Evolutionary conservation across 2,329 filamentous ascomycete genomes (phyloP), one percentile per base, ranked within the genome.

Genomic region (Akanthomyces uredinophilus): DNA sequence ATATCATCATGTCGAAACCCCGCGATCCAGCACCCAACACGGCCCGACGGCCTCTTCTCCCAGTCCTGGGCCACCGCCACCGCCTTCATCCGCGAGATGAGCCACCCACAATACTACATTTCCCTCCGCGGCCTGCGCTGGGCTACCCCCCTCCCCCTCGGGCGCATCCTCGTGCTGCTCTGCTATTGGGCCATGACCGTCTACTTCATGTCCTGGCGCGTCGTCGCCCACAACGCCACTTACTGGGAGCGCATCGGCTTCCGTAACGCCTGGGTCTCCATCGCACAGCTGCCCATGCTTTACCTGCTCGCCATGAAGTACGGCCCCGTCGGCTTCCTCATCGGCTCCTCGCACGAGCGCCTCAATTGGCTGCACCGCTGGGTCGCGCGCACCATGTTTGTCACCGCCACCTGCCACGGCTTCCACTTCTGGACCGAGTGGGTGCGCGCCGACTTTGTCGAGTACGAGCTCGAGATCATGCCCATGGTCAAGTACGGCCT

Each of bases 321-420:
- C 64, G 86, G 79, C 65, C 68, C 85, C 22, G 74, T 90, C n/a
- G 86, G 84, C 1, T 77, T 80, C 59, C 73, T 91, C 27, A 79
- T 82, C 4, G 88, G 87, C 13, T 80, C 82, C 11, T 86, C 86
- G 64, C 85, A 90, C 68, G 88, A 91, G 73, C 81, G 86, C 10
- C 76, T 91, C 63, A 90, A 89, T 70, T 91, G 88, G 88, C 73
- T 90, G 58, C 88, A 91, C 68, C 82, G 88, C 64, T 91, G 88
- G 88, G 83, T 87, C 11, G 86, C 85, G 3, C 81, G 88, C 63
- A 88, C 86, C 61, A 83, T 91, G 75, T 81, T 91, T 41, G 75
- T 90, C 18, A 89, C 86, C 0, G 84, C 84, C 1, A 86, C 87
- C 1, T 80, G 90, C 4, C 88, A 91, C 67, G 87, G 89, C 64